Evolutionary conservation across 352 stramenopile genomes (phyloP), one percentile per base, ranked within the genome.

Genomic region (Globisporangium cederbergense): DNA sequence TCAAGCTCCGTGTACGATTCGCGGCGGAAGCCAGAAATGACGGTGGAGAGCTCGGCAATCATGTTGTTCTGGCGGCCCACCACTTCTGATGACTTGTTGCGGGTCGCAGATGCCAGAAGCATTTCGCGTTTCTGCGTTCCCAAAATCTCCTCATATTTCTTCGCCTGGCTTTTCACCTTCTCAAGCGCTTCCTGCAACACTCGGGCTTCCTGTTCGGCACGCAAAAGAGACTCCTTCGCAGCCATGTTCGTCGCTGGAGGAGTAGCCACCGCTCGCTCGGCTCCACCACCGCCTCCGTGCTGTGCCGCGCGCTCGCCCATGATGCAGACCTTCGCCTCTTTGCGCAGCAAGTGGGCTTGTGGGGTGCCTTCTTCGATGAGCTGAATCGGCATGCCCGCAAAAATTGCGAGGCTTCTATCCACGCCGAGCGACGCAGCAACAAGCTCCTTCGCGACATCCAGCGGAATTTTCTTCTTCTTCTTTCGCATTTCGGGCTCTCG

Each of bases 131-230:
- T 88, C 65, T 95, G 84, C 25, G 76, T 66, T 59, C 89, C 81
- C 14, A 95, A 63, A 20, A 89, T 86, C 53, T 90, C 78, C 72
- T 95, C 86, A 72, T 95, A 95, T 61, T 91, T 90, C 60, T 90
- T 90, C 2, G 86, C 86, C 54, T 95, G 84, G 49, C 69, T 82
- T 66, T 95, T 92, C 40, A 95, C 79, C 55, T 90, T 91, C 60
- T 95, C 79, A 22, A 95, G 69, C 47, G 86, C 86, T 36, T 95
- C 86, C 62, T 91, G 82, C 9, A 95, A 70, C 42, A 93, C 77
- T 43, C 78, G 78, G 1, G 86, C 86, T 56, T 95, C 83, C 51
- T 84, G 65, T 47, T 95, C 83, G 0, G 83, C 85, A 25, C 83
- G 84, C 38, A 83, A 71, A 16, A 91, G 57, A 10, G 82, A 83